Base-by-base conservation (phyloP, 148 eudicot species). In the Camellia granthamiana region DNA sequence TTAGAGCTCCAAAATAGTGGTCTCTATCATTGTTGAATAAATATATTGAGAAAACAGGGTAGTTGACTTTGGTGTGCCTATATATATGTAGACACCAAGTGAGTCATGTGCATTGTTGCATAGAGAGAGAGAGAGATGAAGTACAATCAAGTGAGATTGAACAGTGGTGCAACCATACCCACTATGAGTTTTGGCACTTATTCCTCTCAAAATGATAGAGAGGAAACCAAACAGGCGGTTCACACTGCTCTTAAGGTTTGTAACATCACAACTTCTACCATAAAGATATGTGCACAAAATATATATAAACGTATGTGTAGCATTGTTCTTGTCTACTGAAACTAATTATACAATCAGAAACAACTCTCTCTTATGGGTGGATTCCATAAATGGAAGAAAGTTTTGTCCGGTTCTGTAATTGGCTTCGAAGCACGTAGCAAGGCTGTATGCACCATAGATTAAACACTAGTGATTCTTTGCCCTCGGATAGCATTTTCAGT, bases 151-250 rank as follows among this genome's bases (percentile, higher is more conserved):
- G 80, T 85, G 69, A 88, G 87, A 78, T 78, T 91, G 79, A 87
- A 89, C 83, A 77, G 82, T 69, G 92, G 92, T 42, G 80, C 41
- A 47, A 74, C 78, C 78, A 84, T 89, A 65, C 92, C 94, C 42
- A 19, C 83, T 1, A 75, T 91, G 71, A 92, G 89, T 14, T 73
- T 91, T 18, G 94, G 94, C 38, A 91, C 94, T 64, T 91, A 86
- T 21, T 84, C 92, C 4, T 75, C 13, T 58, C 81, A 88, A 16
- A 84, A 84, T 79, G 89, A 89, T 63, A 14, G 72, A 46, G 81
- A 83, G 18, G 64, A 86, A 3, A 87, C 90, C 51, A 80, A 89
- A 79, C 65, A 82, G 10, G 94, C 92, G 43, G 70, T 89, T 74
- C 78, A 70, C 58, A 58, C 75, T 78, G 92, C 94, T 81, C 75